Evolutionary conservation across 1,284 basidiomycete species (phyloP).

Genomic region (Apiotrichum mycotoxinovorans): DNA sequence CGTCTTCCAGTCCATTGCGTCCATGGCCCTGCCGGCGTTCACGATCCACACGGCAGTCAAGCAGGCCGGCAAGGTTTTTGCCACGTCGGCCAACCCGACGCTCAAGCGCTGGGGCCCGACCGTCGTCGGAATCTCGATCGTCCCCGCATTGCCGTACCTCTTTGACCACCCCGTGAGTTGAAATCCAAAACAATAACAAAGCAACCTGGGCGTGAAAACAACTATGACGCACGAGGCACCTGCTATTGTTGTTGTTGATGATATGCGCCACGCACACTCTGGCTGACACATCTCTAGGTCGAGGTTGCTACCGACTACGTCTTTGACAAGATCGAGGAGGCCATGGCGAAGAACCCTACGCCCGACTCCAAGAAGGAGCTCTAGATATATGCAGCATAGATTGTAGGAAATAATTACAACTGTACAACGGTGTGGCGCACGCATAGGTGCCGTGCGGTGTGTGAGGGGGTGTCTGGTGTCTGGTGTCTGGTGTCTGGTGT

Average conservation of each 20-base stretch:
- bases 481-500: no score
- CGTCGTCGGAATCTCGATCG: conserved; percentile 56
- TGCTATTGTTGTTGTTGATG: no score
- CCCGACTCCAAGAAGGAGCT: neutral
- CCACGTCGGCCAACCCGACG: conserved; percentile 60
- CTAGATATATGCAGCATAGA: conserved; percentile 3
- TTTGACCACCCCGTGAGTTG: conserved; percentile 68
- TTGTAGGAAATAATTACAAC: neutral
- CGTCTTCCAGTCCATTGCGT: conserved; percentile 82
- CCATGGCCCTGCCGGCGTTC: conserved; percentile 63
- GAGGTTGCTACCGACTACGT: conserved; percentile 52
- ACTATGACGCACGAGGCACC: neutral
- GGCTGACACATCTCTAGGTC: conserved; percentile 45
- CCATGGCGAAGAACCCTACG: conserved; percentile 25
- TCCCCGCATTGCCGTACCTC: conserved; percentile 74
- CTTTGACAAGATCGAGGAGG: conserved; percentile 54
- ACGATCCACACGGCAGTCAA: conserved; percentile 81
- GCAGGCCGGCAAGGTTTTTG: conserved; percentile 71
- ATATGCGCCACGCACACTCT: neutral
- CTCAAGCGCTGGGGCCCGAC: conserved; percentile 78
- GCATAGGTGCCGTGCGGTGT: no score
- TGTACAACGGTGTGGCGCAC: no score
- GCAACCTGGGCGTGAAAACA: neutral
- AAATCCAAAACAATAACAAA: neutral
- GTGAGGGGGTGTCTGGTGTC: no score